Evolutionary conservation across 371 early-diverging fungal species (phyloP).

Genomic region (Mucor velutinosus): DNA sequence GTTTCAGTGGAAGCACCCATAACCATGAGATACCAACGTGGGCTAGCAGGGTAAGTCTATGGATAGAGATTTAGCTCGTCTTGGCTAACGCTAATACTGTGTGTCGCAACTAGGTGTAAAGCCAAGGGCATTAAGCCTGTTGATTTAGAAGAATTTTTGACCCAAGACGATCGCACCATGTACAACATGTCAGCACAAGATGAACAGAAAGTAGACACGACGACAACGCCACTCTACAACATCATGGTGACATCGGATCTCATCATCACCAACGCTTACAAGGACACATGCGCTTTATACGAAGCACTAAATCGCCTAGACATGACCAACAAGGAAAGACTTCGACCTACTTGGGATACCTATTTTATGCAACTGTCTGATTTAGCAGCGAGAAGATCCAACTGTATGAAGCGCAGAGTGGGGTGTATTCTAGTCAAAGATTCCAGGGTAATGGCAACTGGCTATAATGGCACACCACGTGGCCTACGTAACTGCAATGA

Average conservation of each 20-base stretch:
- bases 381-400: constrained; percentile 81
- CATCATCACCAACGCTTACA: constrained; percentile 61
- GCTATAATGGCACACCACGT: constrained; percentile 98
- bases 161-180: constrained; percentile 41
- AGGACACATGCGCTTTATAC: constrained; percentile 35
- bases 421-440: constrained; percentile 95
- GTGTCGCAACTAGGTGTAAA: background rate
- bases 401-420: constrained; percentile 98
- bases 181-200: constrained; percentile 36
- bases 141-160: constrained; percentile 36
- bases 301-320: constrained; percentile 49
- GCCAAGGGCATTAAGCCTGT: background rate
- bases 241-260: constrained; percentile 62
- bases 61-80: background rate
- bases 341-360: constrained; percentile 93
- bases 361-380: constrained; percentile 98
- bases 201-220: background rate
- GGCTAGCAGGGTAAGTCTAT: constrained; percentile 30
- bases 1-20: constrained; percentile 85
- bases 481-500: constrained; percentile 92
- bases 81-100: background rate
- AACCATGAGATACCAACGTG: constrained; percentile 66
- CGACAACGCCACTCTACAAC: constrained; percentile 29
- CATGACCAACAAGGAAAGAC: constrained; percentile 69
- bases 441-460: constrained; percentile 90